Evolutionary conservation across 2,329 filamentous ascomycete species (phyloP).

Genomic region (Xylariales sp.): DNA sequence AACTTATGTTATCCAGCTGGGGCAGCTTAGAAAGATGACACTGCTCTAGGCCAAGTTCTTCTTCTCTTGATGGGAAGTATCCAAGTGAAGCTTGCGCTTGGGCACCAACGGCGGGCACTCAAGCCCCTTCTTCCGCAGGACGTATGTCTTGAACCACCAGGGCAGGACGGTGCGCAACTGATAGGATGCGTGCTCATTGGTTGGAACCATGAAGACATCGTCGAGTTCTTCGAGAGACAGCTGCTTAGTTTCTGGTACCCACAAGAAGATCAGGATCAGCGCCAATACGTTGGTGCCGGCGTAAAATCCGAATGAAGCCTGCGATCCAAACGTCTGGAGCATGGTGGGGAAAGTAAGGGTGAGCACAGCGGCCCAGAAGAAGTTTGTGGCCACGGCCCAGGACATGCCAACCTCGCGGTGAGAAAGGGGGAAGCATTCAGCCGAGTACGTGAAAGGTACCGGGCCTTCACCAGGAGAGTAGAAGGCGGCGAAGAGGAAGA

Average conservation of each 20-base stretch:
- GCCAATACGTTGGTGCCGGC: constrained; percentile 40
- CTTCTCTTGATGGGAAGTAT: too few relatives aligned
- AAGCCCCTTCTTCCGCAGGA: constrained; percentile 6
- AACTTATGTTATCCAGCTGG: too few relatives aligned
- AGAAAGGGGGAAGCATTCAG: constrained; percentile 60
- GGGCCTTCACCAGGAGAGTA: constrained; percentile 23
- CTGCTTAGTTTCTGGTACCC: constrained; percentile 31
- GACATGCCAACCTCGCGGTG: constrained; percentile 55
- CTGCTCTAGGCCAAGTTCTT: too few relatives aligned
- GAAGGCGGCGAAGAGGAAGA: constrained; percentile 58
- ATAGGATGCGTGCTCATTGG: constrained; percentile 9
- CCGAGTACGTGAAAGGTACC: constrained; percentile 61
- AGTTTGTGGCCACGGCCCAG: constrained; percentile 3
- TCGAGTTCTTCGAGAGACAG: constrained; percentile 32
- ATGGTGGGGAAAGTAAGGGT: constrained; percentile 40
- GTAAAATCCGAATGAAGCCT: constrained; percentile 42
- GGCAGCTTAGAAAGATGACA: too few relatives aligned
- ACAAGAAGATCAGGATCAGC: constrained; percentile 33
- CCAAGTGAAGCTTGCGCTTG: too few relatives aligned
- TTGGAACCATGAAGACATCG: constrained; percentile 16
- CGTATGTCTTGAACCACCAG: constrained; percentile 9
- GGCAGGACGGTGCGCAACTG: constrained; percentile 8
- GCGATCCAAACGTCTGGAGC: constrained; percentile 30
- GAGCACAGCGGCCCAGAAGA: not conserved
- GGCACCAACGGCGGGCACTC: too few relatives aligned